Conservation (phyloP, 2,329 filamentous ascomycete species). For the Colletotrichum filicis region DNA sequence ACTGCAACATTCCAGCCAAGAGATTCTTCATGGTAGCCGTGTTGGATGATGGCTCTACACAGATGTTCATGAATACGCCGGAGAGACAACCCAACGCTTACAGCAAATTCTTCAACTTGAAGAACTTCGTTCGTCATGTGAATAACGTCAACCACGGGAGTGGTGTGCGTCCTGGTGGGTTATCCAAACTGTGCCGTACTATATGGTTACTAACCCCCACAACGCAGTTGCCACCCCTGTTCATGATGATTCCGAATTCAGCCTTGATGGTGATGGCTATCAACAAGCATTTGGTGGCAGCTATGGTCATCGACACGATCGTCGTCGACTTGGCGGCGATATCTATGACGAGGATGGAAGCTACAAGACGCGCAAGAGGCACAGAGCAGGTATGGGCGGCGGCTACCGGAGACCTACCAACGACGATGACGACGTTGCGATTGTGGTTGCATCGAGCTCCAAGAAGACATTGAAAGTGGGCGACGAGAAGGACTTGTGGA, state of each 20-base stretch:
- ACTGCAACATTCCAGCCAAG: conserved; percentile 62
- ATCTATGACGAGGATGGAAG: conserved; percentile 42
- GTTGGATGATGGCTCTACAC: conserved; percentile 57
- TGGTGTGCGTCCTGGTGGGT: conserved; percentile 49
- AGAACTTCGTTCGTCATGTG: conserved; percentile 51
- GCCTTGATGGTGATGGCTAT: conserved; percentile 34
- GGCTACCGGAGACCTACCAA: conserved; percentile 48
- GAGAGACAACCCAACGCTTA: conserved; percentile 51
- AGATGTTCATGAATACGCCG: conserved; percentile 42
- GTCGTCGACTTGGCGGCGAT: conserved; percentile 40
- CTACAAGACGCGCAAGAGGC: conserved; percentile 51
- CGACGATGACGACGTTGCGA: conserved; percentile 55
- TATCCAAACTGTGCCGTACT: neutral
- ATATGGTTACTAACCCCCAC: conserved; percentile 8
- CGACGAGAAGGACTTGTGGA: conserved; percentile 64
- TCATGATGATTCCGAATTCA: conserved; percentile 44
- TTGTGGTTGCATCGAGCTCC: conserved; percentile 48
- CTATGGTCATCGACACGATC: conserved; percentile 41
- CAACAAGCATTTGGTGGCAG: conserved; percentile 34
- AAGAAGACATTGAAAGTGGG: conserved; percentile 63
- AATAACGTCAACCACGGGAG: conserved; percentile 40
- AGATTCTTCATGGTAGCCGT: conserved; percentile 64
- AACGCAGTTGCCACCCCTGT: conserved; percentile 45
- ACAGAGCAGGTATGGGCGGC: conserved; percentile 37
- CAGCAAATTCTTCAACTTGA: conserved; percentile 58